phyloP scores from a whole-genome alignment of 768 basidiomycete genomes.

The Pleurotus djamor region DNA sequence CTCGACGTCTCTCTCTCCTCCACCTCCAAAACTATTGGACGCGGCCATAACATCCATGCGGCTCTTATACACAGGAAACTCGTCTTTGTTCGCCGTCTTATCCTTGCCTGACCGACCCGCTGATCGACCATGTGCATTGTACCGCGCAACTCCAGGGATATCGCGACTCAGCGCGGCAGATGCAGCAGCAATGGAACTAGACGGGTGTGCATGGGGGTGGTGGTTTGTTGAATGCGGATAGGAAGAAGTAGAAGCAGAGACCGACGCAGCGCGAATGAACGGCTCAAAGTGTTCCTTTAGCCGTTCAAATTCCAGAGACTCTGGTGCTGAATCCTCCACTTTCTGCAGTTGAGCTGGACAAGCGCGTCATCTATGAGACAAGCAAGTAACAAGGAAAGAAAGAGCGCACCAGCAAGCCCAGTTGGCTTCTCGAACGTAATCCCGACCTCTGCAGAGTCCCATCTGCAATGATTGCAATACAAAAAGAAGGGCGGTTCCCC shows the following conservation, averaged over 20 bases:
- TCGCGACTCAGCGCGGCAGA: conserved; percentile 88
- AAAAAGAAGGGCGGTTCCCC: conserved; percentile 91
- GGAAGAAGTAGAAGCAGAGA: conserved; percentile 60
- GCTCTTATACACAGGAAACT: conserved; percentile 75
- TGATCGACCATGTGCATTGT: conserved; percentile 58
- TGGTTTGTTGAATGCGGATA: conserved; percentile 54
- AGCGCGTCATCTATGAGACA: not conserved
- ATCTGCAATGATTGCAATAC: conserved; percentile 89
- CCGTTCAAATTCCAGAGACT: conserved; percentile 87
- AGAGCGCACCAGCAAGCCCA: conserved; percentile 78
- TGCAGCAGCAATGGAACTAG: conserved; percentile 83
- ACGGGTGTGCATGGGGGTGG: conserved; percentile 64
- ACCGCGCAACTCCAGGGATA: conserved; percentile 78
- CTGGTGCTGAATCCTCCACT: conserved; percentile 82
- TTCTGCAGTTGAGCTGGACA: conserved; percentile 86
- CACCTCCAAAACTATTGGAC: conserved; percentile 51
- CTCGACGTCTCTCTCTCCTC: conserved; percentile 70
- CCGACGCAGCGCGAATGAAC: conserved; percentile 80
- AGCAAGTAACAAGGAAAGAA: not conserved
- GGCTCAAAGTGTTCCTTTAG: conserved; percentile 98
- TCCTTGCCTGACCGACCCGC: conserved; percentile 52
- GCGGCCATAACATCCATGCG: conserved; percentile 63
- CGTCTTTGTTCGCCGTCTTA: conserved; percentile 67
- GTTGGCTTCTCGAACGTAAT: conserved; percentile 97
- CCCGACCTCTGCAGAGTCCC: conserved; percentile 91